These are phyloP conservation scores for Auriscalpium microsporum DNA, from an alignment of 768 basidiomycete species.

Conservation along the genomic window DNA sequence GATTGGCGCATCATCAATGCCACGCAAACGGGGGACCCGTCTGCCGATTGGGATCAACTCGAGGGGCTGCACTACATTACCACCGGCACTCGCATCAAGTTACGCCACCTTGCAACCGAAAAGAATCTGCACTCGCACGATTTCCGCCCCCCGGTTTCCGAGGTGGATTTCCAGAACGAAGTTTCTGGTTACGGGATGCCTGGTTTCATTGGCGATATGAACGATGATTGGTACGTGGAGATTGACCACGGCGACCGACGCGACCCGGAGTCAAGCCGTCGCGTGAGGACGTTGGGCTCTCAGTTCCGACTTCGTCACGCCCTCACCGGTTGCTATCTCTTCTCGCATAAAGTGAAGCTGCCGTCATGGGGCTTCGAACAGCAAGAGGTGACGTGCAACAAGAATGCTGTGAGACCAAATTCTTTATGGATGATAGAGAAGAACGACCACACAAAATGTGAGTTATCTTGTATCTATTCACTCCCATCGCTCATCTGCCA, in stretches of 20 bases:
- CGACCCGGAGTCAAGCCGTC: constrained; percentile 59
- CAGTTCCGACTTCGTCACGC: constrained; percentile 77
- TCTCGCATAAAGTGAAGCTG: constrained; percentile 95
- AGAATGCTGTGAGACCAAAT: constrained; percentile 84
- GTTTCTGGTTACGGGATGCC: constrained; percentile 90
- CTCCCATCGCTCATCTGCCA: too few relatives aligned
- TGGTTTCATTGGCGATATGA: constrained; percentile 79
- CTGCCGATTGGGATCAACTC: constrained; percentile 39
- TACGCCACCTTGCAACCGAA: constrained; percentile 72
- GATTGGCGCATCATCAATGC: constrained; percentile 82
- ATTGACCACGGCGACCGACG: constrained; percentile 60
- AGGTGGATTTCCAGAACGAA: constrained; percentile 99
- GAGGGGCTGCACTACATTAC: constrained; percentile 55
- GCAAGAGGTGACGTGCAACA: constrained; percentile 99
- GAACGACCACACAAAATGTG: constrained; percentile 61
- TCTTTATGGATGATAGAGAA: constrained; percentile 95
- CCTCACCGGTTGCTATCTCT: constrained; percentile 90
- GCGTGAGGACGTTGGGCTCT: constrained; percentile 73
- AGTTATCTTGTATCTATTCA: constrained; percentile 23
- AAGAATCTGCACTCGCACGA: constrained; percentile 95
- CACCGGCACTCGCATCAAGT: constrained; percentile 62
- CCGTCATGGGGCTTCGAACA: constrained; percentile 98
- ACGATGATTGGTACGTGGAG: constrained; percentile 90
- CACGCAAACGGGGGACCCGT: constrained; percentile 35
- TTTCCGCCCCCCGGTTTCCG: constrained; percentile 86